Percentiles rank a stretch among this genome's conserved stretches.
These are phyloP conservation scores for Phytopythium vexans DNA, from an alignment of 352 stramenopile genomes.

Conservation along the genomic window DNA sequence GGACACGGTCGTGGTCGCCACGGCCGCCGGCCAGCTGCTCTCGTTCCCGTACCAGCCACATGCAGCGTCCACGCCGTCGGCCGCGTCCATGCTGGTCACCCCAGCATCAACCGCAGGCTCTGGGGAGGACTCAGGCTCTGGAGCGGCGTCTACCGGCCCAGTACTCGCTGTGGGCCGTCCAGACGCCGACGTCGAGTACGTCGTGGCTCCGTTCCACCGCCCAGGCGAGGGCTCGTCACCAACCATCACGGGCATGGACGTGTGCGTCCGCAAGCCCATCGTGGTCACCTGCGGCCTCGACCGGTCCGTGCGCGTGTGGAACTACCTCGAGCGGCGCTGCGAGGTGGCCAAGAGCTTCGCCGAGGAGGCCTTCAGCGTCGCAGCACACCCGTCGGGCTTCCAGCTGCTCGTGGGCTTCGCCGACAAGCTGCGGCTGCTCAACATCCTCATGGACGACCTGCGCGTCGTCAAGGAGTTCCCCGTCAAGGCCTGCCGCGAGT, in stretches of 20 bases:
- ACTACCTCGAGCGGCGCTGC: slow-evolving; percentile 88
- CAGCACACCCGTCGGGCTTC: slow-evolving; percentile 89
- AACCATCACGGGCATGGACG: slow-evolving; percentile 85
- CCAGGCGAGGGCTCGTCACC: slow-evolving; percentile 33
- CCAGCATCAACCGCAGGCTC: slow-evolving; percentile 16
- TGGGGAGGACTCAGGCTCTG: slow-evolving; percentile 8
- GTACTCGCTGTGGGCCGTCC: slow-evolving; percentile 16
- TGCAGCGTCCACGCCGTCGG: slow-evolving; percentile 9
- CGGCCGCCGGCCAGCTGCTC: slow-evolving; percentile 60
- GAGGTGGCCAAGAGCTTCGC: slow-evolving; percentile 88
- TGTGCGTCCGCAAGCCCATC: slow-evolving; percentile 91
- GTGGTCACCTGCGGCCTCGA: slow-evolving; percentile 90
- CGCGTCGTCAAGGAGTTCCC: slow-evolving; percentile 80
- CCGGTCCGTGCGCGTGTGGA: slow-evolving; percentile 90
- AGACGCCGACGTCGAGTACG: slow-evolving; percentile 67
- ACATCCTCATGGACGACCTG: slow-evolving; percentile 92
- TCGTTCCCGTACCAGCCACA: slow-evolving; percentile 74
- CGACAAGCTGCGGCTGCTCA: slow-evolving; percentile 89
- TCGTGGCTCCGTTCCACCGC: slow-evolving; percentile 71
- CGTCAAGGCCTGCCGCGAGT: slow-evolving; percentile 81
- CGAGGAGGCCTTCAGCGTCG: slow-evolving; percentile 87
- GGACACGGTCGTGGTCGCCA: slow-evolving; percentile 62
- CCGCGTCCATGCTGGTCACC: slow-evolving; percentile 9
- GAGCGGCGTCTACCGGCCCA: neutral
- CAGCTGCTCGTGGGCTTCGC: slow-evolving; percentile 89